Evolutionary conservation across 2,329 filamentous ascomycete genomes (phyloP).

Genomic region (Ustilaginoidea virens): DNA sequence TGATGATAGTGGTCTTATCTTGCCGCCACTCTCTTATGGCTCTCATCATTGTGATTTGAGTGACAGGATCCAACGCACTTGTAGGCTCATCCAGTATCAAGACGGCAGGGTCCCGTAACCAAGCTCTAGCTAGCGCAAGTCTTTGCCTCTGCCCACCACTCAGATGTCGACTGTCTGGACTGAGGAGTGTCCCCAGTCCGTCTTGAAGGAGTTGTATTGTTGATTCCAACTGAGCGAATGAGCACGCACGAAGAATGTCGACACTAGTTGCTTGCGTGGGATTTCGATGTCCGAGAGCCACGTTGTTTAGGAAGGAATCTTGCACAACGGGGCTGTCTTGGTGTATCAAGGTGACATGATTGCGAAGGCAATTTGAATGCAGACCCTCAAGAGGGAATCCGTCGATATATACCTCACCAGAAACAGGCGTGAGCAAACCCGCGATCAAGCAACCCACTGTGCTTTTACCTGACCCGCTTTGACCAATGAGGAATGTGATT

Average conservation of each 20-base stretch:
- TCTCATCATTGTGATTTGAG: conserved; percentile 52
- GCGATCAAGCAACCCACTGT: conserved; percentile 70
- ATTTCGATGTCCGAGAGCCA: conserved; percentile 50
- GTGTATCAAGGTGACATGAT: conserved; percentile 67
- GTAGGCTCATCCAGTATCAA: conserved; percentile 82
- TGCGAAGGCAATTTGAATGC: conserved; percentile 55
- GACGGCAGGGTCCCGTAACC: conserved; percentile 60
- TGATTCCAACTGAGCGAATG: conserved; percentile 52
- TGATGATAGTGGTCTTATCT: conserved; percentile 78
- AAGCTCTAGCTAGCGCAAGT: conserved; percentile 64
- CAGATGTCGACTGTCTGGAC: conserved; percentile 50
- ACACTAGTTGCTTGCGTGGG: conserved; percentile 30
- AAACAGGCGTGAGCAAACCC: conserved; percentile 54
- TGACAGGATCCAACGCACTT: conserved; percentile 68
- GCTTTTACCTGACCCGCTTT: conserved; percentile 84
- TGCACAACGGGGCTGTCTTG: conserved; percentile 72
- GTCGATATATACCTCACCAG: conserved; percentile 56
- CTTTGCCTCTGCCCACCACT: conserved; percentile 80
- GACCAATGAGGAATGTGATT: conserved; percentile 68
- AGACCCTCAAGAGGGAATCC: conserved; percentile 44
- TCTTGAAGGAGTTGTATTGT: conserved; percentile 51
- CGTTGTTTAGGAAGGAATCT: conserved; percentile 63
- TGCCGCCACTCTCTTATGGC: conserved; percentile 62
- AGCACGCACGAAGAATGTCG: conserved; percentile 46
- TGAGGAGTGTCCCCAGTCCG: conserved; percentile 58